These are phyloP conservation scores for Skeletonema grethae DNA, from an alignment of 108 stramenopile genomes.

Conservation along the genomic window DNA sequence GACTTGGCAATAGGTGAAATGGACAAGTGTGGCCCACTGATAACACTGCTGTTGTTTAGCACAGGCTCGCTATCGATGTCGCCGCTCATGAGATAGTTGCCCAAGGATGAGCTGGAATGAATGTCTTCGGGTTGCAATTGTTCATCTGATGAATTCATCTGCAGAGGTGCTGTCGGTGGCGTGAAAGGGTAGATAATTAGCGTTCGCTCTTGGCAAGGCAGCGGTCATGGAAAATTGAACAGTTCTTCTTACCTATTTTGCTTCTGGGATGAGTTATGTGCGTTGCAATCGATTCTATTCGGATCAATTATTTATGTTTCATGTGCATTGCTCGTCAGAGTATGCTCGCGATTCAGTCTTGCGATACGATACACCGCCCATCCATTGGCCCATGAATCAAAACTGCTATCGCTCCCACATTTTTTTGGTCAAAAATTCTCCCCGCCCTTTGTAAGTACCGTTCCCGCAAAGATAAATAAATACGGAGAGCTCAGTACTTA, in stretches of 20 bases:
- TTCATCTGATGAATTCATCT: not conserved
- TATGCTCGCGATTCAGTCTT: constrained; percentile 1
- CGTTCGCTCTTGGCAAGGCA: not conserved
- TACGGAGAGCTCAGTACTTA: too few relatives aligned
- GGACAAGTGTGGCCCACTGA: not conserved
- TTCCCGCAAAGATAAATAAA: too few relatives aligned
- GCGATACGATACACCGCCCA: not conserved
- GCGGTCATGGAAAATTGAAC: not conserved
- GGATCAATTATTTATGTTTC: not conserved
- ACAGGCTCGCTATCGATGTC: not conserved
- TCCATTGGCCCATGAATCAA: not conserved
- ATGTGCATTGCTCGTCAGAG: not conserved
- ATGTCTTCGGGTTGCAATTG: not conserved
- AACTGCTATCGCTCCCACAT: not conserved
- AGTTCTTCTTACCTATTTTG: constrained; percentile 1
- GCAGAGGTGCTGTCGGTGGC: not conserved
- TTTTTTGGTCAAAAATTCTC: not conserved
- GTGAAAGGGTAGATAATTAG: not conserved
- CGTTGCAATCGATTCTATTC: not conserved
- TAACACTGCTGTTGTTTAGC: not conserved
- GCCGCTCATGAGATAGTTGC: not conserved
- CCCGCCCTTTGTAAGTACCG: too few relatives aligned
- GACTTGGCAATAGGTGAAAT: not conserved
- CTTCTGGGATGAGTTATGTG: not conserved
- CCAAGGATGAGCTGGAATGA: not conserved